A percentile compares a stretch with the other conserved stretches of the same genome.
Evolutionary conservation across 129 eudicot genomes (phyloP).

Genomic region (Chrysanthemum lavandulifolium): DNA sequence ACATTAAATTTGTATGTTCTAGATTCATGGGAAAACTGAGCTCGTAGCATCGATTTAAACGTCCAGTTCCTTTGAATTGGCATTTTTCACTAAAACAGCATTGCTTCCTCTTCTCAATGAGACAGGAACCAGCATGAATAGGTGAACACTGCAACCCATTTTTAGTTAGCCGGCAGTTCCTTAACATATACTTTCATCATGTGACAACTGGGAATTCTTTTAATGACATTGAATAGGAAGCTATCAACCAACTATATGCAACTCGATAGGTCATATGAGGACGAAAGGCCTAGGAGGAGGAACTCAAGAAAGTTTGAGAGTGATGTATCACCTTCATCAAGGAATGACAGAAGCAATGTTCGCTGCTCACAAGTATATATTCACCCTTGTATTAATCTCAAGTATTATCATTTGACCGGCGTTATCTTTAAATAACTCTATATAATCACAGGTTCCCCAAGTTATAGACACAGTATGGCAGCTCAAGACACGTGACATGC

Average conservation of each 20-base stretch:
- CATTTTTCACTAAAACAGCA: slow-evolving; percentile 89
- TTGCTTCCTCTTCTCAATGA: slow-evolving; percentile 86
- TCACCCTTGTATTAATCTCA: slow-evolving; percentile 1
- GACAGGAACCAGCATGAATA: slow-evolving; percentile 89
- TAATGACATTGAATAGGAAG: slow-evolving; percentile 47
- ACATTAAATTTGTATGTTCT: slow-evolving; percentile 22
- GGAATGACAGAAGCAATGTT: slow-evolving; percentile 56
- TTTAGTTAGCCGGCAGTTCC: slow-evolving; percentile 3
- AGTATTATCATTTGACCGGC: not conserved
- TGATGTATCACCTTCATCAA: slow-evolving; percentile 57
- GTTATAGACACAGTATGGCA: slow-evolving; percentile 82
- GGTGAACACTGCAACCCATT: slow-evolving; percentile 40
- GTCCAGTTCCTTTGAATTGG: slow-evolving; percentile 98
- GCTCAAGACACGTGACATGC: slow-evolving; percentile 75
- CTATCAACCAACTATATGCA: slow-evolving; percentile 73
- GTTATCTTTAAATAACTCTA: not conserved
- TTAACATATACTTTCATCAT: not conserved
- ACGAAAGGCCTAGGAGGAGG: slow-evolving; percentile 67
- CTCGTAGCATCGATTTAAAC: slow-evolving; percentile 86
- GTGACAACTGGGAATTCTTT: not conserved
- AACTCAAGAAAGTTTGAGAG: slow-evolving; percentile 58
- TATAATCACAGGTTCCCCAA: slow-evolving; percentile 75
- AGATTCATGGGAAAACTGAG: slow-evolving; percentile 98
- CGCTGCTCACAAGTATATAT: slow-evolving; percentile 79
- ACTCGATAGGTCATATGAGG: slow-evolving; percentile 51